Percentiles rank a stretch among this genome's conserved stretches.
Evolutionary conservation across 768 basidiomycete genomes (phyloP).

Genomic region (Heimioporus sp.): DNA sequence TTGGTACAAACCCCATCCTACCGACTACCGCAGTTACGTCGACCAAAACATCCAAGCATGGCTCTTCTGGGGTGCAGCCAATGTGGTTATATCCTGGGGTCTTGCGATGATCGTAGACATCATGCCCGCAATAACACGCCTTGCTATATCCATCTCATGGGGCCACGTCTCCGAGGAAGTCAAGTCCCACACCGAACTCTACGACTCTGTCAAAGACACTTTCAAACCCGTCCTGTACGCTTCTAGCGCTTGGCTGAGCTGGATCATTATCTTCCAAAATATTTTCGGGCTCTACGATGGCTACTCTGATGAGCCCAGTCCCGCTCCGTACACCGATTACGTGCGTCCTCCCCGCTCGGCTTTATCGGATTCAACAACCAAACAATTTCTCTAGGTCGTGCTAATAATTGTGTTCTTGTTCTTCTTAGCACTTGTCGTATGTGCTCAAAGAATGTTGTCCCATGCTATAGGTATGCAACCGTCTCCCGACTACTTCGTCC

Average conservation of each 20-base stretch:
- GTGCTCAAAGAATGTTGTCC: slow-evolving; percentile 63
- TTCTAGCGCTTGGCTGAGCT: slow-evolving; percentile 66
- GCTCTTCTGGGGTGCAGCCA: slow-evolving; percentile 81
- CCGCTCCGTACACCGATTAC: slow-evolving; percentile 58
- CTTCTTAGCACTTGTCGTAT: slow-evolving; percentile 66
- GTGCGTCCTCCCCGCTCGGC: slow-evolving; percentile 33
- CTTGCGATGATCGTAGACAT: slow-evolving; percentile 72
- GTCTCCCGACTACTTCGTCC: not conserved
- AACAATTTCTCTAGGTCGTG: slow-evolving; percentile 39
- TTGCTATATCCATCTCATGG: slow-evolving; percentile 60
- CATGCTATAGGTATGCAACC: slow-evolving; percentile 51
- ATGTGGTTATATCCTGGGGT: slow-evolving; percentile 76
- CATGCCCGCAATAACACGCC: slow-evolving; percentile 53
- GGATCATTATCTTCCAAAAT: slow-evolving; percentile 69
- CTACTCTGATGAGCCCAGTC: slow-evolving; percentile 39
- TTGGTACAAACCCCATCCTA: slow-evolving; percentile 64
- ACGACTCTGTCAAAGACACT: slow-evolving; percentile 65
- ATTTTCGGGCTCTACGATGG: slow-evolving; percentile 59
- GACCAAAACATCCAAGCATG: slow-evolving; percentile 70
- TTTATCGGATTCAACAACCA: not conserved
- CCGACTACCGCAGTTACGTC: slow-evolving; percentile 55
- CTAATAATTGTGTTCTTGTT: slow-evolving; percentile 73
- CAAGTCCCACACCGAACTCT: slow-evolving; percentile 67
- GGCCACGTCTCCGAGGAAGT: slow-evolving; percentile 71
- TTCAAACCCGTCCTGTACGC: slow-evolving; percentile 74